Evolutionary conservation across 768 basidiomycete genomes (phyloP).

Genomic region (Boletus vinaceobasis): DNA sequence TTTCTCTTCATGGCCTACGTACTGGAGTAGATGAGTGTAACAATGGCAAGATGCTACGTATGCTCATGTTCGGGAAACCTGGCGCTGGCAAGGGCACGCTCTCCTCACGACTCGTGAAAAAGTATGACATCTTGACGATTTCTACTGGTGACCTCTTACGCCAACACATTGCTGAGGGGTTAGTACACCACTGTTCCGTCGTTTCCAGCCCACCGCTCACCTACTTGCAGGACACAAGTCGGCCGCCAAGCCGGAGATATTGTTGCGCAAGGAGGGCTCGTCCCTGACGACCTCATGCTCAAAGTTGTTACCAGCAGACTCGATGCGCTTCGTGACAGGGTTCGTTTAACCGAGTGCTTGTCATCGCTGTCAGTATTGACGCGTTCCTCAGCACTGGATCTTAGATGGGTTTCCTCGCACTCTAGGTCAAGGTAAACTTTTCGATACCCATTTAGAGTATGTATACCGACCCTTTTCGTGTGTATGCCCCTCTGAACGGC

Average conservation of each 20-base stretch:
- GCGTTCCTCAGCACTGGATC: conserved; percentile 70
- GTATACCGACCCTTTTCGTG: conserved; percentile 16
- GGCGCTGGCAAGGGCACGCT: conserved; percentile 87
- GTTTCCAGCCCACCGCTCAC: not conserved
- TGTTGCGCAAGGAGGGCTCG: conserved; percentile 72
- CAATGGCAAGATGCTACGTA: conserved; percentile 36
- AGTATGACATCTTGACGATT: conserved; percentile 74
- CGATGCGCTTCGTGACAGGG: conserved; percentile 62
- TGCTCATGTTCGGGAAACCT: conserved; percentile 59
- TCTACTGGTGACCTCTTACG: conserved; percentile 85
- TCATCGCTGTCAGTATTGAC: not conserved
- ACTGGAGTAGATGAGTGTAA: conserved; percentile 23
- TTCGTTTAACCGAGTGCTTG: conserved; percentile 23
- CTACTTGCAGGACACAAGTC: conserved; percentile 53
- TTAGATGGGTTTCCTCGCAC: conserved; percentile 92
- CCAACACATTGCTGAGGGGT: conserved; percentile 71
- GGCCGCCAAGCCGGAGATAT: conserved; percentile 74
- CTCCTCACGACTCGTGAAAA: conserved; percentile 66
- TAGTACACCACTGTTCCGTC: not conserved
- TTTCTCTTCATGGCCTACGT: conserved; percentile 45
- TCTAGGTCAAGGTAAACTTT: conserved; percentile 72
- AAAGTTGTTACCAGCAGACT: conserved; percentile 73
- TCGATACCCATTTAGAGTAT: conserved; percentile 73
- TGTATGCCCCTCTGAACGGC: not conserved
- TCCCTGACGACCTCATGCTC: conserved; percentile 79